These are phyloP conservation scores for Lepidium africanum DNA, from an alignment of 345 rosid species.

Conservation along the genomic window DNA sequence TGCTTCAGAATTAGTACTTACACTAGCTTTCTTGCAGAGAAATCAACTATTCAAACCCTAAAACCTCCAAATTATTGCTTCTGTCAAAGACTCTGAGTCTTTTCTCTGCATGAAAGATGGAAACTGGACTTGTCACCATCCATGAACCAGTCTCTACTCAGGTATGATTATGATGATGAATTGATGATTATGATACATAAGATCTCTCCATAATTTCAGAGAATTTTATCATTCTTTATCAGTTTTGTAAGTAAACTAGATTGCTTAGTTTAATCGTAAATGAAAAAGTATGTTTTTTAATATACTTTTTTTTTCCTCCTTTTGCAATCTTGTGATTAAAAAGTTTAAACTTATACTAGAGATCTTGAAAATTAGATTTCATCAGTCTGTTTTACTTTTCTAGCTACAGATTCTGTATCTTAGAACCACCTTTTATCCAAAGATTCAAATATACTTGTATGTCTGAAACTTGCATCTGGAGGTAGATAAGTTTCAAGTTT, in stretches of 20 bases:
- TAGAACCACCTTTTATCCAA: background rate
- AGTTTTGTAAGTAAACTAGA: background rate
- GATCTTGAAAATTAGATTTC: background rate
- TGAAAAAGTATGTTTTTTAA: conserved; percentile 1
- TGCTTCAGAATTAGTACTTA: conserved; percentile 6
- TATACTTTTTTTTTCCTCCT: background rate
- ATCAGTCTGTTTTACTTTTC: conserved; percentile 1
- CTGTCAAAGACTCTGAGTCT: background rate
- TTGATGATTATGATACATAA: background rate
- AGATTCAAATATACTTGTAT: background rate
- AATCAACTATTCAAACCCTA: conserved; percentile 19
- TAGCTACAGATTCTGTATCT: background rate
- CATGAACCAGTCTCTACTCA: conserved; percentile 27
- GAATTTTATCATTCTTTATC: too few relatives aligned
- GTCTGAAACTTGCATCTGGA: background rate
- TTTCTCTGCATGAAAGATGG: conserved; percentile 41
- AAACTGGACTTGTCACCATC: conserved; percentile 42
- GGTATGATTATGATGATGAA: conserved; percentile 31
- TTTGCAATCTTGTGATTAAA: conserved; percentile 17
- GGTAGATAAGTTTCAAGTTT: background rate
- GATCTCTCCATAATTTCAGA: background rate
- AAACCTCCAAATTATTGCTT: conserved; percentile 7
- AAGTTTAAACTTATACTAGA: background rate
- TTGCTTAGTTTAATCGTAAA: background rate
- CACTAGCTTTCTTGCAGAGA: conserved; percentile 21